phyloP scores from a whole-genome alignment of 306 rosid species.

The Cicer chorassanicum region DNA sequence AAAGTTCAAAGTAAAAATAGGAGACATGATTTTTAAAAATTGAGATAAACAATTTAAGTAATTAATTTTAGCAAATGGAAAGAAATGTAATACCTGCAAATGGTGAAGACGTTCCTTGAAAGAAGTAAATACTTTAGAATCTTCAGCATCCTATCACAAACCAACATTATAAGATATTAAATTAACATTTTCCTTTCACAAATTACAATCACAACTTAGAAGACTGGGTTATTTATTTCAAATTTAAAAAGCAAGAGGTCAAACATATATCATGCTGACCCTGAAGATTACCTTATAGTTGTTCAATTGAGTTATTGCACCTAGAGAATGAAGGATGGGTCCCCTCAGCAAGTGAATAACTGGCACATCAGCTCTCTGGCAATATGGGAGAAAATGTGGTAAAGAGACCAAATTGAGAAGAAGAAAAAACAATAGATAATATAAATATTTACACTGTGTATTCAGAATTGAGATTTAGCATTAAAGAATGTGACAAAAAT shows the following conservation, averaged over 20 bases:
- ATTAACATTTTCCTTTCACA: constrained; percentile 18
- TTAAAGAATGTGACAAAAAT: constrained; percentile 41
- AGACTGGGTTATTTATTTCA: constrained; percentile 22
- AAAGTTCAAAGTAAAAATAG: constrained; percentile 6
- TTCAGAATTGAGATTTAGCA: neutral
- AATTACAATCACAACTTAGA: constrained; percentile 35
- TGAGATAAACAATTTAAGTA: constrained; percentile 16
- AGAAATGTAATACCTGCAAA: constrained; percentile 64
- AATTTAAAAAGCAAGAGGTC: constrained; percentile 34
- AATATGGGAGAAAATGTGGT: constrained; percentile 40
- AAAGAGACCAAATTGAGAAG: constrained; percentile 29
- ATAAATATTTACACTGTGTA: neutral
- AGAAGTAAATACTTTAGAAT: constrained; percentile 69
- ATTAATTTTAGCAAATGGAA: constrained; percentile 36
- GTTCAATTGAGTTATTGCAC: constrained; percentile 63
- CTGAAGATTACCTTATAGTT: constrained; percentile 57
- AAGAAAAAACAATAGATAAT: neutral
- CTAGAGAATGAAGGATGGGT: constrained; percentile 70
- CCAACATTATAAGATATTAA: constrained; percentile 38
- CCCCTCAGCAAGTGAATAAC: constrained; percentile 78
- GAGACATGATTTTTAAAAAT: neutral
- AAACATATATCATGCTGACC: constrained; percentile 17
- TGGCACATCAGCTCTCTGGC: constrained; percentile 68
- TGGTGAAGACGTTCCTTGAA: constrained; percentile 83
- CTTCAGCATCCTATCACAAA: constrained; percentile 69